Percentiles rank a stretch among this genome's conserved stretches.
These are phyloP conservation scores for Claviceps pazoutovae DNA, from an alignment of 2,329 filamentous ascomycete species.

Conservation along the genomic window DNA sequence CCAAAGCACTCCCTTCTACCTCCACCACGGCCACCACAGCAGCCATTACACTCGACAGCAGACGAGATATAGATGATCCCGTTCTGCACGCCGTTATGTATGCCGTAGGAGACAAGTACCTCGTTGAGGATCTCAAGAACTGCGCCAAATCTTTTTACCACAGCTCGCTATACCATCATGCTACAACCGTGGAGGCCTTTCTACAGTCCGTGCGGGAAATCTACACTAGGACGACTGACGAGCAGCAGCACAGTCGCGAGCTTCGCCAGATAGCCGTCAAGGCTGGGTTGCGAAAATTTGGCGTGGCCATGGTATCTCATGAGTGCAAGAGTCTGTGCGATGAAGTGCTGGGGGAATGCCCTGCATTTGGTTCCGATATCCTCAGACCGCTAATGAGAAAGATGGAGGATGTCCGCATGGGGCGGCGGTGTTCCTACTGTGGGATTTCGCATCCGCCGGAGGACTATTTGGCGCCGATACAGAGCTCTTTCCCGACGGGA, in stretches of 20 bases:
- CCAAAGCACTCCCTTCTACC: background rate
- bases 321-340: background rate
- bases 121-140: background rate
- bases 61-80: background rate
- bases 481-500: background rate
- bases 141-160: background rate
- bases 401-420: background rate
- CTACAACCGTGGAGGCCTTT: background rate
- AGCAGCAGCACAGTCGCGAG: background rate
- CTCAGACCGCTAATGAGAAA: conserved; percentile 1
- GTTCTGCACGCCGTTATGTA: conserved; percentile 1
- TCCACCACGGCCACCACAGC: background rate
- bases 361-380: background rate
- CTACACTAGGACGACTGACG: background rate
- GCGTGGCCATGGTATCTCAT: background rate
- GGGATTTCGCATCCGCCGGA: background rate
- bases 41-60: background rate
- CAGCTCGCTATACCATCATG: background rate
- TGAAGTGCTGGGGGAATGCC: background rate
- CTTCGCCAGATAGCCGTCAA: background rate
- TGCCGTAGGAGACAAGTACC: background rate
- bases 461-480: background rate
- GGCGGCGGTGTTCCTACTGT: background rate
- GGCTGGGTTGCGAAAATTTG: background rate
- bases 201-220: background rate